Conservation (phyloP, 306 rosid species). For the Medicago ruthenica region DNA sequence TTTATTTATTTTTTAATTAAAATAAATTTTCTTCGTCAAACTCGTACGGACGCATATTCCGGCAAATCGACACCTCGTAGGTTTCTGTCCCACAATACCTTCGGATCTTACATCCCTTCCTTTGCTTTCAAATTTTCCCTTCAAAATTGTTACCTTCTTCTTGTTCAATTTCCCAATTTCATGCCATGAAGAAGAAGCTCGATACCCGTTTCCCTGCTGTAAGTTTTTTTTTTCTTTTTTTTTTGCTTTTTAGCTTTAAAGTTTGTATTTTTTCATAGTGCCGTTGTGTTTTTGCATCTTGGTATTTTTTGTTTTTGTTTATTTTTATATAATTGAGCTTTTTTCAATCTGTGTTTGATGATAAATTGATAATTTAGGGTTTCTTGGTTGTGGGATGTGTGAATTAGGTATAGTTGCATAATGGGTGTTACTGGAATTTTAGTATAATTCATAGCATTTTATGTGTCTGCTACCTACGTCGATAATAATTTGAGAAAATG, state of each 20-base stretch:
- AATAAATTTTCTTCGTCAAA: conserved; percentile 41
- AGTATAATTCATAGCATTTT: conserved; percentile 1
- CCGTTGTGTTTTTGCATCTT: conserved; percentile 28
- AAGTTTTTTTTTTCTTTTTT: conserved; percentile 49
- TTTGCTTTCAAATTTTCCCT: conserved; percentile 44
- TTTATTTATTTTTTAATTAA: background rate
- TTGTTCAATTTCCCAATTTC: conserved; percentile 41
- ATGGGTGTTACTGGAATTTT: conserved; percentile 24
- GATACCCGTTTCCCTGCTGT: conserved; percentile 98
- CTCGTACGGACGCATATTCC: conserved; percentile 40
- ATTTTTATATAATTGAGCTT: background rate
- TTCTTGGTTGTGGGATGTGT: conserved; percentile 5
- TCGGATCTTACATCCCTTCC: conserved; percentile 66
- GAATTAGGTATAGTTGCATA: background rate
- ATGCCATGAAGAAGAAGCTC: conserved; percentile 93
- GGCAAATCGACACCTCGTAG: conserved; percentile 35
- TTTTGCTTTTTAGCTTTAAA: background rate
- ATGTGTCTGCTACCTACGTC: background rate
- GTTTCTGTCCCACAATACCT: conserved; percentile 40
- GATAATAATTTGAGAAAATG: no score
- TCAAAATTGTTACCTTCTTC: conserved; percentile 21
- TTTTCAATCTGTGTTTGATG: background rate
- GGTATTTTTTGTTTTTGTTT: background rate
- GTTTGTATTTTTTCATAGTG: background rate
- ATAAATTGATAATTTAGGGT: conserved; percentile 20